Percentiles rank a stretch among this genome's conserved stretches.
Evolutionary conservation across 768 basidiomycete species (phyloP).

Genomic region (Clavaria fumosa): DNA sequence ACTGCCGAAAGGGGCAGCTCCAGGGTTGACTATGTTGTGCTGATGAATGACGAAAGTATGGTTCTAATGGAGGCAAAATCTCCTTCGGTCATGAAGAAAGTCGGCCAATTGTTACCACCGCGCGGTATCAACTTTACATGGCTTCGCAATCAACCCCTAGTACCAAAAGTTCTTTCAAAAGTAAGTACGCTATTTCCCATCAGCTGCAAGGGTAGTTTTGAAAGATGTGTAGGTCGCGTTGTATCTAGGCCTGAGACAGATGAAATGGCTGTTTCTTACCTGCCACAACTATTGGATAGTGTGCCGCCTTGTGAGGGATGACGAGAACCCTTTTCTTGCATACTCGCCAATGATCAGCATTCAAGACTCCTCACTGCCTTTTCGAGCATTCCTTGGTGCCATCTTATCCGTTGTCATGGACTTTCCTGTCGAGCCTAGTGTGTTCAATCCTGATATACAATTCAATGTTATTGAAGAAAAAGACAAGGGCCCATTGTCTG

Average conservation of each 20-base stretch:
- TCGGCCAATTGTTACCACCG: conserved; percentile 5
- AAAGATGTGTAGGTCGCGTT: conserved; percentile 11
- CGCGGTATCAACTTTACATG: conserved; percentile 10
- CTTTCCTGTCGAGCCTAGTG: conserved; percentile 8
- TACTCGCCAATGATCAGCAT: conserved; percentile 13
- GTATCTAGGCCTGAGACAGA: conserved; percentile 11
- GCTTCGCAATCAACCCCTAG: conserved; percentile 3
- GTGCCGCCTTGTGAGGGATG: conserved; percentile 13
- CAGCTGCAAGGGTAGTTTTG: conserved; percentile 3
- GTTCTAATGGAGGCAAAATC: conserved; percentile 11
- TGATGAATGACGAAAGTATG: conserved; percentile 7
- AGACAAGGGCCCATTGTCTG: not conserved
- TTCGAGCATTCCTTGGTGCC: conserved; percentile 12
- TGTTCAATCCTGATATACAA: conserved; percentile 10
- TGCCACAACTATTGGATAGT: conserved; percentile 14
- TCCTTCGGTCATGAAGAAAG: conserved; percentile 10
- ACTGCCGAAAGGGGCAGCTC: too few relatives aligned
- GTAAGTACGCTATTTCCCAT: conserved; percentile 8
- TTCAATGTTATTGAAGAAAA: conserved; percentile 12
- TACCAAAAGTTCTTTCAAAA: conserved; percentile 7
- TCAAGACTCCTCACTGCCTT: conserved; percentile 11
- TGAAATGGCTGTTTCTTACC: conserved; percentile 12
- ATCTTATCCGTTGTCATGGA: conserved; percentile 11
- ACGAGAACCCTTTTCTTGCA: conserved; percentile 11
- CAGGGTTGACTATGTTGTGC: conserved; percentile 10